Conservation (phyloP, 208 protist genomes). For the Lotmaria passim region DNA sequence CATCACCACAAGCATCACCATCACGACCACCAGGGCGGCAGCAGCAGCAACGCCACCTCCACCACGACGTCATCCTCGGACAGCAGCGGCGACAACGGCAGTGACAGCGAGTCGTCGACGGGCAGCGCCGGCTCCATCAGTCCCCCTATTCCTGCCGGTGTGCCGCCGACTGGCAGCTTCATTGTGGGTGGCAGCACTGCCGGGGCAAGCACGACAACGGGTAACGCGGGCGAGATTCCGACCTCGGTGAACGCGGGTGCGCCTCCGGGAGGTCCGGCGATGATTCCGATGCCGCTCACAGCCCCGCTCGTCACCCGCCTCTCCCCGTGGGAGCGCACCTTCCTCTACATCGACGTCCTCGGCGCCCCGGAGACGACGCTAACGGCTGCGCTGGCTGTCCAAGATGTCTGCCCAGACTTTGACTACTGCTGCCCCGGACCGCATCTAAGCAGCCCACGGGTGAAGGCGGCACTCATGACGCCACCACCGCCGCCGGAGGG, state of each 20-base stretch:
- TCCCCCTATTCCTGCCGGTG: not conserved
- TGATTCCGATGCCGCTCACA: conserved; percentile 53
- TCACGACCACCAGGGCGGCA: not conserved
- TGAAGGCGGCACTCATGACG: conserved; percentile 34
- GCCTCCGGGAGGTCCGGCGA: conserved; percentile 26
- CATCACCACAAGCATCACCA: not conserved
- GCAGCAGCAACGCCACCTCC: conserved; percentile 4
- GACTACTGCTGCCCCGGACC: conserved; percentile 52
- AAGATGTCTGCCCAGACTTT: conserved; percentile 47
- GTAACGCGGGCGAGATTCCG: not conserved
- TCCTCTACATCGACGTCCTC: conserved; percentile 72
- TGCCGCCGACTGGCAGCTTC: not conserved
- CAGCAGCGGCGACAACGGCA: conserved; percentile 2
- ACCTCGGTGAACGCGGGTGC: not conserved
- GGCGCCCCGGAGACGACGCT: conserved; percentile 36
- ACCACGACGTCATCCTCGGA: conserved; percentile 15
- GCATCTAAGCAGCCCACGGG: conserved; percentile 33
- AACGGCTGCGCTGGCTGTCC: conserved; percentile 26
- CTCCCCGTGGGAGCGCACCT: conserved; percentile 61
- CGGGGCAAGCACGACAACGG: not conserved
- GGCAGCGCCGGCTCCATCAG: conserved; percentile 20
- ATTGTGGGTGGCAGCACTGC: not conserved
- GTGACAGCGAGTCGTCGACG: conserved; percentile 13
- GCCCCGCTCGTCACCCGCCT: conserved; percentile 58
- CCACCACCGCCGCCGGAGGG: conserved; percentile 43